Conservation (phyloP, 306 rosid species). For the Pterocarpus santalinus region DNA sequence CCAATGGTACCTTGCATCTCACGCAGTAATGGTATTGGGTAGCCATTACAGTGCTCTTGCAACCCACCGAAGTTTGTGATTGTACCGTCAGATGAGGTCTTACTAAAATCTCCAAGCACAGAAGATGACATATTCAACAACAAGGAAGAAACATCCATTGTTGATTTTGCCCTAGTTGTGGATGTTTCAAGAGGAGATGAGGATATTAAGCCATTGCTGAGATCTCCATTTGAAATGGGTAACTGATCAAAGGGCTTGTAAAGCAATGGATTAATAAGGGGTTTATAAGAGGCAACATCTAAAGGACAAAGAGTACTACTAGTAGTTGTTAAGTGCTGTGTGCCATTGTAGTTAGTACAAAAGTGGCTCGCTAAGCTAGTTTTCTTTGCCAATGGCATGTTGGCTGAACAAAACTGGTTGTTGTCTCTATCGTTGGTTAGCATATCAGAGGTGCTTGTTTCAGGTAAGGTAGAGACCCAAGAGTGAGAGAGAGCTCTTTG, state of each 20-base stretch:
- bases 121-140: slow-evolving; percentile 78
- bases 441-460: slow-evolving; percentile 51
- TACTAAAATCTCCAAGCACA: slow-evolving; percentile 56
- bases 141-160: slow-evolving; percentile 68
- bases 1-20: slow-evolving; percentile 15
- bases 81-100: slow-evolving; percentile 28
- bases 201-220: slow-evolving; percentile 40
- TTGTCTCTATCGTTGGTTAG: slow-evolving; percentile 46
- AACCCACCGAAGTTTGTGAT: slow-evolving; percentile 37
- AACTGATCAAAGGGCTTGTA: slow-evolving; percentile 54
- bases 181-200: slow-evolving; percentile 55
- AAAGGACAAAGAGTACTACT: slow-evolving; percentile 44
- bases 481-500: slow-evolving; percentile 82
- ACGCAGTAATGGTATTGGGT: slow-evolving; percentile 46
- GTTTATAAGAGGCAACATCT: slow-evolving; percentile 58
- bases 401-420: slow-evolving; percentile 55
- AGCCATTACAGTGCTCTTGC: slow-evolving; percentile 56
- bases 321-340: slow-evolving; percentile 43
- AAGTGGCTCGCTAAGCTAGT: slow-evolving; percentile 52
- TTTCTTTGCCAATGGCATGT: slow-evolving; percentile 53
- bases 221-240: slow-evolving; percentile 54
- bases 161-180: slow-evolving; percentile 31
- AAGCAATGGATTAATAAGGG: slow-evolving; percentile 49
- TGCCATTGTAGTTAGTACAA: slow-evolving; percentile 39
- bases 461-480: slow-evolving; percentile 68